Base-by-base conservation (phyloP, 768 basidiomycete species). In the Tricholoma saponaceum region DNA sequence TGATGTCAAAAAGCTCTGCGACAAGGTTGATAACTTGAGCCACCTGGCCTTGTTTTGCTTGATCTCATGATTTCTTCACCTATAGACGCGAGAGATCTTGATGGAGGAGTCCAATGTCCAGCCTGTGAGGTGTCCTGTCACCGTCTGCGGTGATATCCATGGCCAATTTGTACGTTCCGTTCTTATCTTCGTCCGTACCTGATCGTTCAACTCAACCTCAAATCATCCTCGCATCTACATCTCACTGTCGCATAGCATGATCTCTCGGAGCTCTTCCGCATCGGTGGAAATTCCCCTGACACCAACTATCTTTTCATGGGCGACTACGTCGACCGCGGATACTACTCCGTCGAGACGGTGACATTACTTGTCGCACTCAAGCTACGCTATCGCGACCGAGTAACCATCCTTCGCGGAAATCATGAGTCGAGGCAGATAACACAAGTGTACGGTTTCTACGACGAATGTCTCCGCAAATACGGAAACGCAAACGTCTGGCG, bases 241-340 rank as follows among this genome's bases (percentile, higher is more conserved):
- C 50, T 52, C 52, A 60, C 60, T 25, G 26, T 28, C 13, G 12
- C n/a, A 26, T 56, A 99, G 96, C 97, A 99, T 76, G 97, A 99
- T 79, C 90, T 99, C 55, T 96, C 95, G 57, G 97, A 99, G 72
- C 88, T 98, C 41, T 98, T 99, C 77, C 88, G 95, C 55, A 98
- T 98, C 70, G 97, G 97, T 54, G 97, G 97, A 51, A 96, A 97
- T 77, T 96, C 93, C 13, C 97, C 97, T 44, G 95, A 97, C 74
- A 99, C 97, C 63, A 99, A 98, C 77, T 99, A 99, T 74, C 89
- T 99, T 67, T 99, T 98, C 80, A 99, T 99, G 97, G 97, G 97
- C 26, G 97, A 99, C 80, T 99, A 98, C 71, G 97, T 98, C 66
- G 97, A 98, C 78, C 87, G 95, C 68, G 96, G 96, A 18, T 99